Evolutionary conservation across 2,329 filamentous ascomycete genomes (phyloP).

Genomic region (Venturia effusa): DNA sequence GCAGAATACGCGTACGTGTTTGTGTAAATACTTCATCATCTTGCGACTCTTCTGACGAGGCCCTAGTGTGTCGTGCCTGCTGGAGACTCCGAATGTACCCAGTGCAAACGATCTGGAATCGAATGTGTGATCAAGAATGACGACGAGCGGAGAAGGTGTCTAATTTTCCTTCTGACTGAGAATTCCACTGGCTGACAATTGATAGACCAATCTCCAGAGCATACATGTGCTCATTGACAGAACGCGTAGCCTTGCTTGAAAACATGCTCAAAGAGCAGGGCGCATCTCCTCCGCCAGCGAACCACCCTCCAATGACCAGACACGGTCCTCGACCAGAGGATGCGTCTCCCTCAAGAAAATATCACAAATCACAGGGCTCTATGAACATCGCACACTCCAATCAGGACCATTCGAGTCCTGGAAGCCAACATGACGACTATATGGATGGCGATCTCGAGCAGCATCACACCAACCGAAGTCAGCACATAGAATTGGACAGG

Average conservation of each 20-base stretch:
- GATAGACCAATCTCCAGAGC: slow-evolving; percentile 45
- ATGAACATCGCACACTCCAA: slow-evolving; percentile 13
- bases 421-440: slow-evolving; percentile 22
- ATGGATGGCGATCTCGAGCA: slow-evolving; percentile 14
- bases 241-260: slow-evolving; percentile 42
- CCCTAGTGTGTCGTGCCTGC: slow-evolving; percentile 42
- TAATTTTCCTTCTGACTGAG: slow-evolving; percentile 7
- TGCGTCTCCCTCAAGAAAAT: slow-evolving; percentile 13
- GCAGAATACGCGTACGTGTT: slow-evolving; percentile 28
- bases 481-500: slow-evolving; percentile 16
- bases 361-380: slow-evolving; percentile 15
- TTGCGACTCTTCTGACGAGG: slow-evolving; percentile 17
- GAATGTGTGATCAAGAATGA: slow-evolving; percentile 48
- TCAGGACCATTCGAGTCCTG: slow-evolving; percentile 22
- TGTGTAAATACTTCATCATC: slow-evolving; percentile 20
- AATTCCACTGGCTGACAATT: slow-evolving; percentile 10
- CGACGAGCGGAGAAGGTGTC: slow-evolving; percentile 43
- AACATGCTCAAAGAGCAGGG: slow-evolving; percentile 40
- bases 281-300: slow-evolving; percentile 38
- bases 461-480: slow-evolving; percentile 11
- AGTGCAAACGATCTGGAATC: slow-evolving; percentile 41
- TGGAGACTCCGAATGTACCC: slow-evolving; percentile 40
- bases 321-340: slow-evolving; percentile 25
- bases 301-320: slow-evolving; percentile 42
- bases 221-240: slow-evolving; percentile 47